These are phyloP conservation scores for Colletotrichum orchidophilum DNA, from an alignment of 2,329 filamentous ascomycete genomes.

Conservation along the genomic window DNA sequence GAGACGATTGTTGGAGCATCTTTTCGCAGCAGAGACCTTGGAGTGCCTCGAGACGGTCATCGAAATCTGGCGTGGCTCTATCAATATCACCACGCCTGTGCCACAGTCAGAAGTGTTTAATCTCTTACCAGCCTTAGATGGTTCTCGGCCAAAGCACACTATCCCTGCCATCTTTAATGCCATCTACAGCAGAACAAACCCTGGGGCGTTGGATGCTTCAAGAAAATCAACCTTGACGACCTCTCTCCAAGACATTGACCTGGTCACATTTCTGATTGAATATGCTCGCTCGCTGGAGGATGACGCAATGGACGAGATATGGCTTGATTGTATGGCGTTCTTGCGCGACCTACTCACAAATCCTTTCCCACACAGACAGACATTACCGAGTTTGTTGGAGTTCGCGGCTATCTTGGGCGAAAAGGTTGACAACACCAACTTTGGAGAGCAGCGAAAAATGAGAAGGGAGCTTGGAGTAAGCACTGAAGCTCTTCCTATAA, in stretches of 20 bases:
- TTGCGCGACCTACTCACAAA: slow-evolving; percentile 90
- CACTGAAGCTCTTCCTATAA: slow-evolving; percentile 38
- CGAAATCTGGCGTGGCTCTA: slow-evolving; percentile 76
- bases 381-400: slow-evolving; percentile 84
- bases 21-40: slow-evolving; percentile 90
- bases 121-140: slow-evolving; percentile 89
- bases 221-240: slow-evolving; percentile 91
- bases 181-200: slow-evolving; percentile 93
- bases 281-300: slow-evolving; percentile 93
- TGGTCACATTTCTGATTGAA: slow-evolving; percentile 89
- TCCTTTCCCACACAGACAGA: slow-evolving; percentile 93
- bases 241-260: slow-evolving; percentile 81
- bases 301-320: slow-evolving; percentile 98
- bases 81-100: slow-evolving; percentile 54
- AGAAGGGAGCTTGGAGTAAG: slow-evolving; percentile 85
- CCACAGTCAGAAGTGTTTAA: slow-evolving; percentile 78
- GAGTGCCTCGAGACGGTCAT: slow-evolving; percentile 94
- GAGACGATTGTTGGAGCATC: slow-evolving; percentile 86
- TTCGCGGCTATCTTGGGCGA: slow-evolving; percentile 91
- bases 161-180: slow-evolving; percentile 96
- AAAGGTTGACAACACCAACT: slow-evolving; percentile 98
- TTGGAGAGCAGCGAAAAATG: slow-evolving; percentile 94
- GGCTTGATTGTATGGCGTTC: slow-evolving; percentile 93
- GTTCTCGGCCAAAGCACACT: slow-evolving; percentile 88
- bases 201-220: slow-evolving; percentile 77